Percentiles rank a stretch among this genome's conserved stretches.
Conservation (phyloP, 1,284 basidiomycete species). For the Singerocomus rubriflavus region DNA sequence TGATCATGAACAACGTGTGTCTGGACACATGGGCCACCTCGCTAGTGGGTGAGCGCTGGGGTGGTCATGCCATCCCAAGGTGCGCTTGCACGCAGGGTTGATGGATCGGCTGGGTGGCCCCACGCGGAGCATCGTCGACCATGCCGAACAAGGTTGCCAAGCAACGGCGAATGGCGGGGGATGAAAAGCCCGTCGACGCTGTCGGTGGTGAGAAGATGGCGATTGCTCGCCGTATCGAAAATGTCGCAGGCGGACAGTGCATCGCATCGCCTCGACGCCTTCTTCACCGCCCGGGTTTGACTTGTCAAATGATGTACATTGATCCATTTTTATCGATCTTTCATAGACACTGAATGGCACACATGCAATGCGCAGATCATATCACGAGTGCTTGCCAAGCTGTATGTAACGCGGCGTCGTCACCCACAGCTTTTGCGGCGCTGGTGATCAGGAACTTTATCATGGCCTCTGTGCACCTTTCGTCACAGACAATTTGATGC, state of each 20-base stretch:
- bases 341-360: neutral
- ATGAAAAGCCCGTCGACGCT: no score
- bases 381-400: neutral
- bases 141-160: no score
- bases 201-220: neutral
- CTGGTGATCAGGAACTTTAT: neutral
- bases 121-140: no score
- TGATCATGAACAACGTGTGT: neutral
- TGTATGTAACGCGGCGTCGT: neutral
- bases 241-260: no score
- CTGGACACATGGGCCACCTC: no score
- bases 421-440: constrained; percentile 1
- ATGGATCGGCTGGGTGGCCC: no score
- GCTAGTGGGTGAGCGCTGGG: no score
- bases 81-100: no score
- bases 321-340: neutral
- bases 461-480: neutral
- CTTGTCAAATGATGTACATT: neutral
- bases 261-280: no score
- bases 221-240: neutral
- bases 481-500: neutral
- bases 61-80: no score
- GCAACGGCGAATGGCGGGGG: no score
- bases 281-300: no score
- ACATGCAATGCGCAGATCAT: constrained; percentile 1